A percentile compares a stretch with the other conserved stretches of the same genome.
Evolutionary conservation across 768 basidiomycete species (phyloP).

Genomic region (Trametes cinnabarina): DNA sequence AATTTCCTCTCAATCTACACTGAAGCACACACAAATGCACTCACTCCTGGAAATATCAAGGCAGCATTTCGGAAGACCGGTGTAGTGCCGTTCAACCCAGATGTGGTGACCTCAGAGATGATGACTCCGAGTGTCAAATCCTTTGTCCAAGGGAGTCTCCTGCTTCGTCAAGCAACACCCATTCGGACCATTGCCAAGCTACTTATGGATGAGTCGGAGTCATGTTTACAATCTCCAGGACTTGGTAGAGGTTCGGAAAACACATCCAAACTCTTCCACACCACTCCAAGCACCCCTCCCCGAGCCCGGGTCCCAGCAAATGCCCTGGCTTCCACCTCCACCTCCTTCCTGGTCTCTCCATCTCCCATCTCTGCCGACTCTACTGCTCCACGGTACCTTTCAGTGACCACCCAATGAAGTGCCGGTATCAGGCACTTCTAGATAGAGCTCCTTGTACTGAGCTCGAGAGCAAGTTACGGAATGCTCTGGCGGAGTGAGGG

Average conservation of each 20-base stretch:
- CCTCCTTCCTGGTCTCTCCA: too few relatives aligned
- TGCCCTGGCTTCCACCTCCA: too few relatives aligned
- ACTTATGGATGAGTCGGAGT: background rate
- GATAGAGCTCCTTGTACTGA: background rate
- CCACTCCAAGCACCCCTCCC: too few relatives aligned
- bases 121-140: constrained; percentile 38
- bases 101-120: constrained; percentile 32
- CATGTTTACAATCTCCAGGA: background rate
- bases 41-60: background rate
- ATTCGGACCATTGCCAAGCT: background rate
- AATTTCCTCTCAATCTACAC: constrained; percentile 40
- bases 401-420: too few relatives aligned
- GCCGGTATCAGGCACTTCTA: background rate
- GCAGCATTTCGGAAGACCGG: background rate
- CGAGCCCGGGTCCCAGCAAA: too few relatives aligned
- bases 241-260: too few relatives aligned
- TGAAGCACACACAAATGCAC: constrained; percentile 31
- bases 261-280: too few relatives aligned
- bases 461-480: background rate
- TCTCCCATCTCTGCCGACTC: too few relatives aligned
- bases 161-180: background rate
- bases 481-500: background rate
- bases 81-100: constrained; percentile 34
- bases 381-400: too few relatives aligned
- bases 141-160: background rate